These are phyloP conservation scores for Dryas octopetala DNA, from an alignment of 306 rosid species.

Conservation along the genomic window DNA sequence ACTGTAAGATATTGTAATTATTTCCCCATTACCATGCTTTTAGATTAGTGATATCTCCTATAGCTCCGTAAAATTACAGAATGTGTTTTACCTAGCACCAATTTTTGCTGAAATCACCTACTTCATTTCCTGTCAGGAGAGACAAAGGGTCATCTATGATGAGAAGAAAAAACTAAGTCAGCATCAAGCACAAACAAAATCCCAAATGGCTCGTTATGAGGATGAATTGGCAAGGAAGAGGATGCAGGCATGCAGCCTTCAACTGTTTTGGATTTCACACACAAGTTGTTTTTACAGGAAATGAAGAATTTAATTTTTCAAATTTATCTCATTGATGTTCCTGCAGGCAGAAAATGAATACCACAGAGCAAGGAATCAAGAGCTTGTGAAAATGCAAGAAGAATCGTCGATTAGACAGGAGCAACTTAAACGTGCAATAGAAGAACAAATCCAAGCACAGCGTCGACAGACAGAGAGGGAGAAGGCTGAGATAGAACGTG, in stretches of 20 bases:
- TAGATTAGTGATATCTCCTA: not conserved
- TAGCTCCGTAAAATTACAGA: not conserved
- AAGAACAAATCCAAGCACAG: slow-evolving; percentile 93
- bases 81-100: not conserved
- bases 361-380: slow-evolving; percentile 86
- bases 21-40: not conserved
- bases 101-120: not conserved
- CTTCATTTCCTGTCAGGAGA: slow-evolving; percentile 59
- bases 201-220: slow-evolving; percentile 87
- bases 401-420: slow-evolving; percentile 90
- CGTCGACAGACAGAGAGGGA: slow-evolving; percentile 87
- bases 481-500: slow-evolving; percentile 93
- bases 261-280: slow-evolving; percentile 9
- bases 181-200: slow-evolving; percentile 90
- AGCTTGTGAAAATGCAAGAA: slow-evolving; percentile 91
- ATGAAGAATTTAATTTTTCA: not conserved
- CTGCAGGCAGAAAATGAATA: slow-evolving; percentile 82
- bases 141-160: slow-evolving; percentile 84
- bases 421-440: slow-evolving; percentile 89
- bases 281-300: not conserved
- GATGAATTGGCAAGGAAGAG: slow-evolving; percentile 91
- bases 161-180: slow-evolving; percentile 93
- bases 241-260: slow-evolving; percentile 68
- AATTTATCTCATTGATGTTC: not conserved
- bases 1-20: slow-evolving; percentile 45